These are phyloP conservation scores for Dictyostelium intermedium DNA, from an alignment of 78 protist species.

Conservation along the genomic window DNA sequence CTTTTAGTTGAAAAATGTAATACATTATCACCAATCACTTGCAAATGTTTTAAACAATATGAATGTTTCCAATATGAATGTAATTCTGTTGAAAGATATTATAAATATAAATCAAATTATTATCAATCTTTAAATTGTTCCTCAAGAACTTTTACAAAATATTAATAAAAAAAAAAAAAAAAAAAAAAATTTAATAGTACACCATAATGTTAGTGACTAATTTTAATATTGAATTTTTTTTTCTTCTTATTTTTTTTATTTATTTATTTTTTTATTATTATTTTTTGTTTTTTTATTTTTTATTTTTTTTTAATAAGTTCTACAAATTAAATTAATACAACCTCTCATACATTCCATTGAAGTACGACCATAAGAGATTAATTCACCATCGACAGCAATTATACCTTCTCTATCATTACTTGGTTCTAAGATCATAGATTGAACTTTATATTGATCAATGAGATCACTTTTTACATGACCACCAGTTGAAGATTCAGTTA, in stretches of 20 bases:
- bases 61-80: constrained; percentile 5
- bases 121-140: neutral
- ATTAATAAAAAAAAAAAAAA: neutral
- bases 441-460: constrained; percentile 46
- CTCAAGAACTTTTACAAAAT: neutral
- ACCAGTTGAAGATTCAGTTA: constrained; percentile 46
- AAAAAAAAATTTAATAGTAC: neutral
- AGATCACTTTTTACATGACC: constrained; percentile 28
- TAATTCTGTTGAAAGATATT: neutral
- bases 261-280: neutral
- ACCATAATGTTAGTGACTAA: neutral
- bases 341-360: constrained; percentile 76
- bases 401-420: constrained; percentile 46
- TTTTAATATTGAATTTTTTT: neutral
- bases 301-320: constrained; percentile 20
- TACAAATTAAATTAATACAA: constrained; percentile 63
- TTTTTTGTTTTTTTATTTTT: neutral
- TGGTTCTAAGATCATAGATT: constrained; percentile 48
- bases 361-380: constrained; percentile 59
- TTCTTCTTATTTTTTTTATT: neutral
- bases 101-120: neutral
- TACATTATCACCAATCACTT: neutral
- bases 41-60: neutral
- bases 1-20: neutral
- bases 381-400: constrained; percentile 74